Conservation (phyloP, 2,329 filamentous ascomycete species). For the Penicillium sp. region DNA sequence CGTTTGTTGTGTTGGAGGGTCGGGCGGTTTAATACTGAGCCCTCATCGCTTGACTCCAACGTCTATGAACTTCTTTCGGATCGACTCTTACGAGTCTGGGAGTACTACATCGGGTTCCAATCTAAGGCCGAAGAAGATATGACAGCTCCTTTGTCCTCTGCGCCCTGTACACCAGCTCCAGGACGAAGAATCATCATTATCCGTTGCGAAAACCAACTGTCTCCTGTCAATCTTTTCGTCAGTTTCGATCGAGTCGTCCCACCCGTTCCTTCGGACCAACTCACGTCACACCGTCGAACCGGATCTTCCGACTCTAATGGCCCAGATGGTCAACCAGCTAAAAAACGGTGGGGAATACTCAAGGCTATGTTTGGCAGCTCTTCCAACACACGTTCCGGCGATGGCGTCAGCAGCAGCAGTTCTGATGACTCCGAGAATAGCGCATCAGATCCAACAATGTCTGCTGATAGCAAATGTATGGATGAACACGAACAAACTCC, state of each 20-base stretch:
- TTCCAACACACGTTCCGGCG: constrained; percentile 46
- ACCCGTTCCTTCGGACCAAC: constrained; percentile 33
- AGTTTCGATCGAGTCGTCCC: constrained; percentile 63
- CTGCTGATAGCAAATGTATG: constrained; percentile 27
- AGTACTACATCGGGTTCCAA: constrained; percentile 74
- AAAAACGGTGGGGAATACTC: constrained; percentile 54
- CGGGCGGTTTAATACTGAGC: constrained; percentile 69
- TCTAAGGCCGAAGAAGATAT: constrained; percentile 62
- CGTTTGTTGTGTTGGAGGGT: constrained; percentile 86
- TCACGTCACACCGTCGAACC: constrained; percentile 37
- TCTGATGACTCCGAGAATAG: constrained; percentile 38
- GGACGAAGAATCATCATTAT: constrained; percentile 86
- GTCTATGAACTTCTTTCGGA: constrained; percentile 68
- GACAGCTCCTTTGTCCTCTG: constrained; percentile 66
- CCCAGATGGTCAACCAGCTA: constrained; percentile 27
- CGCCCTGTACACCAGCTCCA: constrained; percentile 80
- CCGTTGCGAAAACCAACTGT: constrained; percentile 68
- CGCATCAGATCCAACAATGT: constrained; percentile 26
- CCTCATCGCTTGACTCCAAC: constrained; percentile 64
- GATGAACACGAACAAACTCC: constrained; percentile 28
- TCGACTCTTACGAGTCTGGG: constrained; percentile 71
- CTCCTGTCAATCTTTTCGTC: constrained; percentile 56
- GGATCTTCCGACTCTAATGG: constrained; percentile 32
- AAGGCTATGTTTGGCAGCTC: constrained; percentile 52
- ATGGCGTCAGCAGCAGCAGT: constrained; percentile 41